Conservation (phyloP, 257 asterid genomes). For the Sherardia arvensis region DNA sequence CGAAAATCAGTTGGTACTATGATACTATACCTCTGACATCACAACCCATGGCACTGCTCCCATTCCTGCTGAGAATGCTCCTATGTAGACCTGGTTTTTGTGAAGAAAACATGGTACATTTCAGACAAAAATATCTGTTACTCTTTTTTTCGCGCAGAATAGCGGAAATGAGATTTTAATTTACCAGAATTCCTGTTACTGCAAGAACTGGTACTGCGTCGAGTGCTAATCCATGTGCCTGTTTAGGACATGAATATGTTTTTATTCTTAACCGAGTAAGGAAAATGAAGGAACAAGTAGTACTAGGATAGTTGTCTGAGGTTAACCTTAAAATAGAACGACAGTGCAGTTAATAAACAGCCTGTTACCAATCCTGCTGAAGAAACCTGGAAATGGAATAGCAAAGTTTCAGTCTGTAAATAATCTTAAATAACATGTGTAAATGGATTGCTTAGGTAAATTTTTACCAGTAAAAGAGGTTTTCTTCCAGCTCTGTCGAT, state of each 20-base stretch:
- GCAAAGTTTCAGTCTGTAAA: slow-evolving; percentile 4
- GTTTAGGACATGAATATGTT: slow-evolving; percentile 5
- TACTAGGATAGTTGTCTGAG: neutral
- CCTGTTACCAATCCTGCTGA: slow-evolving; percentile 72
- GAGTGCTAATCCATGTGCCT: slow-evolving; percentile 59
- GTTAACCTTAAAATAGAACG: slow-evolving; percentile 71
- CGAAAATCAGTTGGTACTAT: neutral
- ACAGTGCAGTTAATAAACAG: slow-evolving; percentile 56
- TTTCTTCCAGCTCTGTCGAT: slow-evolving; percentile 81
- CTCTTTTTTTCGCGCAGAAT: neutral
- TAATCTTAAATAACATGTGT: neutral
- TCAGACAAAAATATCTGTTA: neutral
- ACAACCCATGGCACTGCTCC: slow-evolving; percentile 99
- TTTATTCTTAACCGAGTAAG: slow-evolving; percentile 12
- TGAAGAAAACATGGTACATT: neutral
- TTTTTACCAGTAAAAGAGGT: slow-evolving; percentile 71
- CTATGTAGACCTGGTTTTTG: slow-evolving; percentile 61
- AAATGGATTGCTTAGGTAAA: neutral
- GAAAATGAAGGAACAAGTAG: neutral
- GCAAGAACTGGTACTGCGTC: slow-evolving; percentile 63
- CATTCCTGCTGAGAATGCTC: slow-evolving; percentile 83
- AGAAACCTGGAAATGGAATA: slow-evolving; percentile 59
- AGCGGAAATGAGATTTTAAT: neutral
- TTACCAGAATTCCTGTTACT: slow-evolving; percentile 81
- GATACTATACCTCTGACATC: slow-evolving; percentile 95